phyloP scores from a whole-genome alignment of 441 rosid species.

The Manihot esculenta region DNA sequence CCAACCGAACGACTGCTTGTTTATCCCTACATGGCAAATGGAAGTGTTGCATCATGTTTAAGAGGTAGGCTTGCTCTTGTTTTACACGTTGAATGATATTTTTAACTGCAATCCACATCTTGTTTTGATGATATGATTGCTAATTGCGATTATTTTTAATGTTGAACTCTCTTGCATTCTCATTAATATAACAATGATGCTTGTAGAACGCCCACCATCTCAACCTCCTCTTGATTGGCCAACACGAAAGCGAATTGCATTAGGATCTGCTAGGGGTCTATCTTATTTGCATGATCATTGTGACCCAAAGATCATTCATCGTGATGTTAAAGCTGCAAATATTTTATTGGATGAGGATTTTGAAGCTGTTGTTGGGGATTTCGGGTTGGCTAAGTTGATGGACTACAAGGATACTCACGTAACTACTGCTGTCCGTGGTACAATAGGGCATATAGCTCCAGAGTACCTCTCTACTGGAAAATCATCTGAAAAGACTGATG shows the following conservation, averaged over 20 bases:
- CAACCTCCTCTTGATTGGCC: constrained; percentile 89
- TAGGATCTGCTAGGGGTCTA: constrained; percentile 83
- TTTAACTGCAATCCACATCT: too few relatives aligned
- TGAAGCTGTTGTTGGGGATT: constrained; percentile 88
- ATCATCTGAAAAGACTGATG: constrained; percentile 83
- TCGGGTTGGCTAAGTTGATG: constrained; percentile 85
- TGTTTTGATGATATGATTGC: background rate
- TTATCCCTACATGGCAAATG: constrained; percentile 96
- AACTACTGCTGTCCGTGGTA: constrained; percentile 86
- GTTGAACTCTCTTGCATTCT: too few relatives aligned
- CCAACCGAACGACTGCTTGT: constrained; percentile 88
- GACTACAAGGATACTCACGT: constrained; percentile 92
- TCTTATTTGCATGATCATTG: constrained; percentile 89
- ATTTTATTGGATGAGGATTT: constrained; percentile 82
- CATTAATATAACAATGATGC: constrained; percentile 7
- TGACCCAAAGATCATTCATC: constrained; percentile 85
- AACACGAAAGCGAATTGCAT: constrained; percentile 64
- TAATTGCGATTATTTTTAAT: too few relatives aligned
- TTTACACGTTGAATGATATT: constrained; percentile 2
- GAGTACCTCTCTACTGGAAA: constrained; percentile 85
- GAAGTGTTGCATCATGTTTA: constrained; percentile 95
- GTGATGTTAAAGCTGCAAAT: constrained; percentile 88
- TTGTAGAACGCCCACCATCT: constrained; percentile 67
- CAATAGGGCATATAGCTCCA: constrained; percentile 85
- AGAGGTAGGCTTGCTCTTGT: constrained; percentile 48